A percentile compares a stretch with the other conserved stretches of the same genome.
These are phyloP conservation scores for Exophiala mesophila DNA, from an alignment of 2,329 filamentous ascomycete species.

Conservation along the genomic window DNA sequence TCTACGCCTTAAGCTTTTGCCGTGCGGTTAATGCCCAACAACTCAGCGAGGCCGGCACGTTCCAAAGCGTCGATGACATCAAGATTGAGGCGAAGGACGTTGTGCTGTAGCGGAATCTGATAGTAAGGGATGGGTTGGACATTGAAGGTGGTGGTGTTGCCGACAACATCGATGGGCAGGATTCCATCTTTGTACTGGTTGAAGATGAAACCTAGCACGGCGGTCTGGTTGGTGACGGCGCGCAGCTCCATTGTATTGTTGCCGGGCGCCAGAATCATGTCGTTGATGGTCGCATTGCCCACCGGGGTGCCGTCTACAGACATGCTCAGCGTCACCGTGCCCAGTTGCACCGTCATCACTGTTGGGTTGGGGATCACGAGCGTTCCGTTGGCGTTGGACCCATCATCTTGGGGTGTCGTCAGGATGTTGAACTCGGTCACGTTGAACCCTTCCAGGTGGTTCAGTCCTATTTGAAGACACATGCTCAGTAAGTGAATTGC, in stretches of 20 bases:
- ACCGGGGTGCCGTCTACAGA: slow-evolving; percentile 44
- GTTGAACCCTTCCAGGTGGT: slow-evolving; percentile 50
- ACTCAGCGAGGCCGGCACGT: slow-evolving; percentile 7
- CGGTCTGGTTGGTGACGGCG: slow-evolving; percentile 43
- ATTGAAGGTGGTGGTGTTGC: slow-evolving; percentile 45
- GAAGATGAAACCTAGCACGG: slow-evolving; percentile 30
- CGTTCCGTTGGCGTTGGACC: slow-evolving; percentile 51
- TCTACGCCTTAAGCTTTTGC: background rate
- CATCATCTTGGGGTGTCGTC: slow-evolving; percentile 35
- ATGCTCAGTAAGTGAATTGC: no score
- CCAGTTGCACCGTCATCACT: slow-evolving; percentile 52
- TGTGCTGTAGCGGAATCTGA: slow-evolving; percentile 46
- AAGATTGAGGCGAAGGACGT: slow-evolving; percentile 35
- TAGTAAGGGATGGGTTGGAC: slow-evolving; percentile 52
- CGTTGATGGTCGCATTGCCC: slow-evolving; percentile 46
- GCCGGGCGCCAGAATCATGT: slow-evolving; percentile 52
- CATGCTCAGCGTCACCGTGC: slow-evolving; percentile 54
- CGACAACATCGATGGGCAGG: slow-evolving; percentile 48
- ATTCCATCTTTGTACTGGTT: slow-evolving; percentile 34
- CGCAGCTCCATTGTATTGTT: slow-evolving; percentile 49
- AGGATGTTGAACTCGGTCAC: slow-evolving; percentile 47
- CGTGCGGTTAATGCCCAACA: slow-evolving; percentile 13
- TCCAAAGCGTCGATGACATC: slow-evolving; percentile 12
- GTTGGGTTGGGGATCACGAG: slow-evolving; percentile 58
- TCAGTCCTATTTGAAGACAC: slow-evolving; percentile 48